Base-by-base conservation (phyloP, 805 yeast species). In the Yueomyces sp. region DNA sequence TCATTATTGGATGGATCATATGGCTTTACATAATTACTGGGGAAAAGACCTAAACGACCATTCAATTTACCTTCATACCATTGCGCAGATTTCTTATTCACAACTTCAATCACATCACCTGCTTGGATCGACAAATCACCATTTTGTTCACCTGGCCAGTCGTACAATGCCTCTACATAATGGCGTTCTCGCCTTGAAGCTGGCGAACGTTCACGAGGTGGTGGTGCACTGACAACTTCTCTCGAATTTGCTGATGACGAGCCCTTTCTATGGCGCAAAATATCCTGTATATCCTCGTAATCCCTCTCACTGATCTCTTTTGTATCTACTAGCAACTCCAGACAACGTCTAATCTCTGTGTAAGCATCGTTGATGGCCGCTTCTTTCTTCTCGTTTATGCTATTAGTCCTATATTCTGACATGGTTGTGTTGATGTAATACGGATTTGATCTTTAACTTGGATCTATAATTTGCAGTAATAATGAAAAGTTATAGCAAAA, bases 51-150 rank as follows among this genome's bases (percentile, higher is more conserved):
- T 5, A 73, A 72, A 32, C 62, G 60, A 5, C 76, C 74, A 46
- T 75, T 72, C 38, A 70, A 59, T 19, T 67, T 65, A 40, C 98
- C 98, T 57, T 76, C 81, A 84, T 92, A 87, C 98, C 98, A 90
- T 57, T 87, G 88, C 36, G 74, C 71, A 27, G 90, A 83, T 41
- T 81, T 69, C 54, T 77, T 83, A 57, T 87, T 94, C 4, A 76
- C 44, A 4, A 92, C 75, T 33, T 73, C 73, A 41, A 92, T 61
- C 53, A 73, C 77, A 49, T 82, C 90, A 44, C 94, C 96, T 37
- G 65, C 70, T 36, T 52, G 54, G 26, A 90, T 68, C 6, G 59
- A 64, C 53, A 90, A 65, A 62, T 90, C 98, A 34, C 79, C 90
- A 1, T 74, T 66, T 59, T 85, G 86, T 52, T 79, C 84, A 0